Evolutionary conservation across 2,329 filamentous ascomycete genomes (phyloP), one percentile per base, ranked within the genome.

Genomic region (Cercospora zeae-maydis): DNA sequence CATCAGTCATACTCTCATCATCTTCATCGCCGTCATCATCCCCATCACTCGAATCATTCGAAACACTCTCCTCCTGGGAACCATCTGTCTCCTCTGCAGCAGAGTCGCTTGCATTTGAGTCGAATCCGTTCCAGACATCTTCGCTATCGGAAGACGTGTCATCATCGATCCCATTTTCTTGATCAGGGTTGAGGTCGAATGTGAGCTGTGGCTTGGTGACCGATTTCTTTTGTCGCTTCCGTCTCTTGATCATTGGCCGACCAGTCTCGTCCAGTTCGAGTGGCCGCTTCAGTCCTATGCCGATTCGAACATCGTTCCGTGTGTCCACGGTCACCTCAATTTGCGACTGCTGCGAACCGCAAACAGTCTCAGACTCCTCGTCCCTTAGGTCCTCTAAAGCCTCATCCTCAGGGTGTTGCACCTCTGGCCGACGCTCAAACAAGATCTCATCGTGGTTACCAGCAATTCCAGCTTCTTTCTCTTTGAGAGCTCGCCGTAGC

Each of bases 251-350:
- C 2, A 96, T 81, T 0, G 93, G 95, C 60, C 86, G 86, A 6
- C 93, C 92, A 63, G 88, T 86, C 1, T 91, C 87, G 66, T 91
- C 92, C 9, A 92, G 69, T 49, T 96, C 90, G 10, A 99, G 80
- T 1, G 93, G 92, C 45, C 93, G 84, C 75, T 98, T 98, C 63
- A 99, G 77, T 6, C 95, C 95, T 64, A 87, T 88, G 19, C 95
- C 95, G 58, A 86, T 78, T 14, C 24, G 21, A 8, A 53, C 31
- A 16, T 31, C 47, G 14, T 11, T 27, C 8, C 37, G 13, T 16
- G 27, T 47, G 27, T 37, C 53, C 14, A 19, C 27, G 21, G 45
- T 54, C 14, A 42, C 31, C 19, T 37, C 47, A 14, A 19, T 24
- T 24, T 19, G 53, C 13, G 49, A 34, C 16, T 65, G 45, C n/a